Conservation (phyloP, 176 grass and related monocot genomes). For the Bromus sterilis region DNA sequence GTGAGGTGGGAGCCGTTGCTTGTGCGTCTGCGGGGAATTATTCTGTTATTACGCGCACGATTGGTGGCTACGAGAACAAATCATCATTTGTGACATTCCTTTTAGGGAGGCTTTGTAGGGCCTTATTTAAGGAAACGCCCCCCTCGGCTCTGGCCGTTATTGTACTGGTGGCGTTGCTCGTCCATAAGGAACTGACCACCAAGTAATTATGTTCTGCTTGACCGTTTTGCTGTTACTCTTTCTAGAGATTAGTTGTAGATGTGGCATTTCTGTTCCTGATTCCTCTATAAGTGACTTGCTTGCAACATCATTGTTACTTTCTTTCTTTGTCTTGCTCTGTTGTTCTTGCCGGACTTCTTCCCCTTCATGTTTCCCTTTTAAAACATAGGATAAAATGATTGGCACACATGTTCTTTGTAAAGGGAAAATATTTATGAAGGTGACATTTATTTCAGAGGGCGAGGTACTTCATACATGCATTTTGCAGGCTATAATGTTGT, state of each 20-base stretch:
- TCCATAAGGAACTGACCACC: constrained; percentile 4
- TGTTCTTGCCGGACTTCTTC: neutral
- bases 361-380: neutral
- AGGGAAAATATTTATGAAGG: neutral
- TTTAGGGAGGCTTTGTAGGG: constrained; percentile 8
- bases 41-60: constrained; percentile 41
- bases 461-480: neutral
- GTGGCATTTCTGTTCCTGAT: neutral
- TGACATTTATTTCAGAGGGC: neutral
- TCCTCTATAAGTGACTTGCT: neutral
- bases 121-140: constrained; percentile 34
- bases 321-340: constrained; percentile 1
- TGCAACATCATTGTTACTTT: neutral
- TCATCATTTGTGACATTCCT: constrained; percentile 24
- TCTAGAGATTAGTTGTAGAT: neutral
- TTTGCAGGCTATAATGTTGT: neutral
- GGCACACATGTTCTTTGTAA: neutral
- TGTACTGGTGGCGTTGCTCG: constrained; percentile 4
- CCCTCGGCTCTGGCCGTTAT: neutral
- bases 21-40: constrained; percentile 38
- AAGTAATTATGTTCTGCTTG: neutral
- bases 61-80: constrained; percentile 33
- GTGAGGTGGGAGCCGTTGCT: constrained; percentile 32
- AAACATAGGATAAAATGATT: neutral
- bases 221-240: neutral